Evolutionary conservation across 2,329 filamentous ascomycete species (phyloP).

Genomic region (Neoscytalidium dimidiatum): DNA sequence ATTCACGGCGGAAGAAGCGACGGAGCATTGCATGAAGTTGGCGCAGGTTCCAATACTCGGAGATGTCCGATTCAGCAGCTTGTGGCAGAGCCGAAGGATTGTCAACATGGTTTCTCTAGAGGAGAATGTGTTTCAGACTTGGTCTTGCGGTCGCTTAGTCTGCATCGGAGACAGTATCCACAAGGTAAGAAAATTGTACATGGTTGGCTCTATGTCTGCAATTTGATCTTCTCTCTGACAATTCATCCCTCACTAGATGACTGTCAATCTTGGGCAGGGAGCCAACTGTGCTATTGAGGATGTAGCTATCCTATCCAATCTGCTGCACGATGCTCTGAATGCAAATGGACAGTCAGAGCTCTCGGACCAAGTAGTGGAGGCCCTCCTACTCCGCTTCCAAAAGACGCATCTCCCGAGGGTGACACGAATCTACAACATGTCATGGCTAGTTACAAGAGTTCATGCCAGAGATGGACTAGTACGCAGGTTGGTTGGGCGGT

Average conservation of each 20-base stretch:
- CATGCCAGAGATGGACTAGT: neutral
- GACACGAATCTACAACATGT: neutral
- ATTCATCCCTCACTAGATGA: neutral
- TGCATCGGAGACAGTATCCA: constrained; percentile 46
- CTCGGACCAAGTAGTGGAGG: neutral
- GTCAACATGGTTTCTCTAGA: constrained; percentile 33
- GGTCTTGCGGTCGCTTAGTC: constrained; percentile 42
- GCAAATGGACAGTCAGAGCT: neutral
- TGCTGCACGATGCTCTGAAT: neutral
- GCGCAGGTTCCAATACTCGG: constrained; percentile 30
- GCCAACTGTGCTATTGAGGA: neutral
- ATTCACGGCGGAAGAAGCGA: constrained; percentile 35
- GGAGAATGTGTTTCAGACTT: constrained; percentile 41
- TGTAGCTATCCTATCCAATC: neutral
- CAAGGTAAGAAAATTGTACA: constrained; percentile 42
- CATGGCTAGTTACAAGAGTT: neutral
- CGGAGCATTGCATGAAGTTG: constrained; percentile 28
- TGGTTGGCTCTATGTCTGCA: too few relatives aligned
- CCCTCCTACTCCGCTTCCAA: neutral
- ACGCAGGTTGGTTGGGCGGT: neutral
- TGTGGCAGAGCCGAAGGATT: constrained; percentile 31
- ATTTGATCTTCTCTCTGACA: neutral
- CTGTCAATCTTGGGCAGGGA: neutral
- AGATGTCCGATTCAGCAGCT: constrained; percentile 34
- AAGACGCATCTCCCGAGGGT: neutral